Evolutionary conservation across 805 yeast species (phyloP).

Genomic region (Saturnispora saitoi): DNA sequence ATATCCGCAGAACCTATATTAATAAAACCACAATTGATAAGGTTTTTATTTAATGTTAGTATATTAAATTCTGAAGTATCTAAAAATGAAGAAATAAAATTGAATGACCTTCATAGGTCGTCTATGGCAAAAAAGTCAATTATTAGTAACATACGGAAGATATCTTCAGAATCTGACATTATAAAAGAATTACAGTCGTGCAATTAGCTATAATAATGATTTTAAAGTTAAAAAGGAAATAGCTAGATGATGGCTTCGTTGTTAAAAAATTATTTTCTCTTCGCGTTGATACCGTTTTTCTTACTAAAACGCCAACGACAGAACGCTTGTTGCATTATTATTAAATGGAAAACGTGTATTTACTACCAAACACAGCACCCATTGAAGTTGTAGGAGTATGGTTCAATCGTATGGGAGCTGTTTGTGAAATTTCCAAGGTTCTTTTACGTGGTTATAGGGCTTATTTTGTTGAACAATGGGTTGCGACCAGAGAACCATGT

Average conservation of each 20-base stretch:
- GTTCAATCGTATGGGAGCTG: not conserved
- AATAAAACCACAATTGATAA: not conserved
- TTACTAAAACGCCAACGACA: not conserved
- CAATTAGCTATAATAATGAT: not conserved
- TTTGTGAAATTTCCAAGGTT: not conserved
- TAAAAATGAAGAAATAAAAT: not conserved
- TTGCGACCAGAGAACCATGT: slow-evolving; percentile 57
- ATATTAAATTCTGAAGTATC: not conserved
- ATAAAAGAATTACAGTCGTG: not conserved
- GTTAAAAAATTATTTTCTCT: not conserved
- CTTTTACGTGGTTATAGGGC: slow-evolving; percentile 64
- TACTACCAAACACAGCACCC: not conserved
- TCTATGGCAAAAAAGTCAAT: not conserved
- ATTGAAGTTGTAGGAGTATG: not conserved
- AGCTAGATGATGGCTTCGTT: not conserved
- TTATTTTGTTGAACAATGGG: slow-evolving; percentile 95
- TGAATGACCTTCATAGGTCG: not conserved
- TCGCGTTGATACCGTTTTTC: not conserved
- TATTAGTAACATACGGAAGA: slow-evolving; percentile 19
- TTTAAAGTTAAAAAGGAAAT: not conserved
- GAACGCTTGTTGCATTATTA: not conserved
- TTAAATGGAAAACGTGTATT: not conserved
- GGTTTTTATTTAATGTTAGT: not conserved
- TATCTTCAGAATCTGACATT: slow-evolving; percentile 13
- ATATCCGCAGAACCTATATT: slow-evolving; percentile 82